Conservation (phyloP, 352 stramenopile species). For the Phytopythium montanum region DNA sequence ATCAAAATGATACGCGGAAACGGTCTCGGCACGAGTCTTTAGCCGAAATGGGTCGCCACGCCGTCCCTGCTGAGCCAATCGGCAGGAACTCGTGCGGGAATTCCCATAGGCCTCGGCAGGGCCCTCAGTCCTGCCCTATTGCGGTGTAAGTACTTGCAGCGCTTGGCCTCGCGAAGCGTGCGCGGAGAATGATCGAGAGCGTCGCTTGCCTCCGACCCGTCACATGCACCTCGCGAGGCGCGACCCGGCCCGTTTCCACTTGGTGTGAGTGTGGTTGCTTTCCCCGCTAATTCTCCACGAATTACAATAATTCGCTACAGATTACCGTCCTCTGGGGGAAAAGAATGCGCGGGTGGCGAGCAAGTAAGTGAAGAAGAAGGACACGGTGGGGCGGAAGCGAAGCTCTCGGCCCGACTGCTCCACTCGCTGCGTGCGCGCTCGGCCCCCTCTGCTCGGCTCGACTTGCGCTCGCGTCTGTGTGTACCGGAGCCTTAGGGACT, state of each 20-base stretch:
- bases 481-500: background rate
- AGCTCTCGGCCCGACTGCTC: background rate
- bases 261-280: background rate
- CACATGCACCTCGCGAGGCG: background rate
- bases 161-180: no score
- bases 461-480: background rate
- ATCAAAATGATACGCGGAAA: no score
- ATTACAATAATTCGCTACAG: conserved; percentile 2
- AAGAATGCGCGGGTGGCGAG: conserved; percentile 7
- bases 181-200: background rate
- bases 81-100: no score
- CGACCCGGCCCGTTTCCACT: conserved; percentile 1
- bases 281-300: background rate
- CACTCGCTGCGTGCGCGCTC: background rate
- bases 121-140: no score
- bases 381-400: conserved; percentile 2
- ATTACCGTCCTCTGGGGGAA: background rate
- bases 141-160: no score
- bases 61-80: no score
- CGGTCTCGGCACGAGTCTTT: no score
- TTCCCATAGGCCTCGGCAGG: no score
- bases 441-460: background rate
- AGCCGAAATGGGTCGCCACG: no score
- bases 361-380: conserved; percentile 11
- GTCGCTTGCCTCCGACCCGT: background rate